Percentiles rank a stretch among this genome's conserved stretches.
Evolutionary conservation across 139 green algal genomes (phyloP).

Genomic region (Haematococcus sp.): DNA sequence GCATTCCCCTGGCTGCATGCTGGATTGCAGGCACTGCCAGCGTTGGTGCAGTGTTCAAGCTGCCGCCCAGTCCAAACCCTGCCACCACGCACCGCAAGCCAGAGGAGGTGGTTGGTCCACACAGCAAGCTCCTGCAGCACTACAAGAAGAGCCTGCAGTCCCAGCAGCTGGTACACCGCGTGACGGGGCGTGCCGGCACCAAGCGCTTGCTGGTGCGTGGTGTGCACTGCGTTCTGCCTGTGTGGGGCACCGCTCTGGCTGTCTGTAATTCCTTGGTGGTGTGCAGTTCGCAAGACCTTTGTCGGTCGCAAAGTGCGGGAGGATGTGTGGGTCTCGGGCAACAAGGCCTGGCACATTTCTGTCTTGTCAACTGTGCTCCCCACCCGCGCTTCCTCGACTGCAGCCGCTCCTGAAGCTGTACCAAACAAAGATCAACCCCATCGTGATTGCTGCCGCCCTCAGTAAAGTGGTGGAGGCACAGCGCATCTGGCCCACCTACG

Average conservation of each 20-base stretch:
- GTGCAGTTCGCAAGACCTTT: no score
- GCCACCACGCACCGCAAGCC: neutral
- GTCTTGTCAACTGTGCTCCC: no score
- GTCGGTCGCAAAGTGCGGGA: no score
- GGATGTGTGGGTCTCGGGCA: no score
- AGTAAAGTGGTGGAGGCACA: neutral
- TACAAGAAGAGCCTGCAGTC: neutral
- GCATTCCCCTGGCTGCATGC: no score
- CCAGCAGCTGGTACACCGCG: neutral
- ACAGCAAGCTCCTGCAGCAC: slow-evolving; percentile 1
- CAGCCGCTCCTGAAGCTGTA: slow-evolving; percentile 5
- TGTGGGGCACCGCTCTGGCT: neutral
- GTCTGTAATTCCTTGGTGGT: no score
- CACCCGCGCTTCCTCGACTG: no score
- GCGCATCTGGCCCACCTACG: neutral
- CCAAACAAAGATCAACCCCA: neutral
- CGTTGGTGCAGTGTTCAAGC: no score
- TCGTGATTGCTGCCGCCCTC: neutral
- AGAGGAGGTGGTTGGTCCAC: neutral
- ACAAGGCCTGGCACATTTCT: no score
- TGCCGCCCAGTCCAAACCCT: neutral
- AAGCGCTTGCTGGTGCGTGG: neutral
- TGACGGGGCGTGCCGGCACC: neutral
- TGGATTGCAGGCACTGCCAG: no score
- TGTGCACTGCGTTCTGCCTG: no score